Conservation (phyloP, 2,329 filamentous ascomycete species). For the Penicillium palitans region DNA sequence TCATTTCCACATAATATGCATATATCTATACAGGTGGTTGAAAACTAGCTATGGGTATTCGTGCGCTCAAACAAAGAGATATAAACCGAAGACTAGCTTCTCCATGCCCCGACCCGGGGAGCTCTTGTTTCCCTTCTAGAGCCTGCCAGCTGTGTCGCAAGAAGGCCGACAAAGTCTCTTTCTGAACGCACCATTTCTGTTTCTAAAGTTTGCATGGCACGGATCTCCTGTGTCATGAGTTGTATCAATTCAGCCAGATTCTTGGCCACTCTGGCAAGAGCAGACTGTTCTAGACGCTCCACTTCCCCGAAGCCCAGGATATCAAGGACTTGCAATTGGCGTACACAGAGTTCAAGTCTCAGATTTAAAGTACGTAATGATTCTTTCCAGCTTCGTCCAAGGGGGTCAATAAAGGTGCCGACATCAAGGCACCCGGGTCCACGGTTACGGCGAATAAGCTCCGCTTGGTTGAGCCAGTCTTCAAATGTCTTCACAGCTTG, state of each 20-base stretch:
- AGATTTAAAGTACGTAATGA: slow-evolving; percentile 31
- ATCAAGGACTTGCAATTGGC: slow-evolving; percentile 41
- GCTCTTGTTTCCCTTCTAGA: slow-evolving; percentile 11
- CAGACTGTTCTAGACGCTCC: slow-evolving; percentile 31
- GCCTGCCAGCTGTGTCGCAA: slow-evolving; percentile 29
- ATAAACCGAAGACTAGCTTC: slow-evolving; percentile 2
- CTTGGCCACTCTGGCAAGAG: slow-evolving; percentile 33
- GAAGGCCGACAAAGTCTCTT: slow-evolving; percentile 33
- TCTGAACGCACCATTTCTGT: slow-evolving; percentile 37
- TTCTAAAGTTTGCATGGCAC: slow-evolving; percentile 39
- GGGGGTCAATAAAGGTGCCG: slow-evolving; percentile 37
- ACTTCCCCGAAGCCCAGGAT: slow-evolving; percentile 33
- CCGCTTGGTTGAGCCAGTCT: slow-evolving; percentile 36
- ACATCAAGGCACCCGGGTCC: slow-evolving; percentile 10
- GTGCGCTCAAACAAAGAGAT: background rate
- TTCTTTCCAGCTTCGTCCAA: slow-evolving; percentile 38
- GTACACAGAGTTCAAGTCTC: slow-evolving; percentile 38
- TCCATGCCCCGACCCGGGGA: slow-evolving; percentile 32
- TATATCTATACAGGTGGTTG: background rate
- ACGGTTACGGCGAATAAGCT: slow-evolving; percentile 27
- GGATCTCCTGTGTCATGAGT: slow-evolving; percentile 42
- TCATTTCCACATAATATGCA: background rate
- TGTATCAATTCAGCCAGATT: slow-evolving; percentile 33
- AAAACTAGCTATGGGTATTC: background rate
- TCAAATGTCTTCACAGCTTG: slow-evolving; percentile 36